Evolutionary conservation across 2,329 filamentous ascomycete genomes (phyloP), one percentile per base, ranked within the genome.

Genomic region (Macrophomina phaseolina): DNA sequence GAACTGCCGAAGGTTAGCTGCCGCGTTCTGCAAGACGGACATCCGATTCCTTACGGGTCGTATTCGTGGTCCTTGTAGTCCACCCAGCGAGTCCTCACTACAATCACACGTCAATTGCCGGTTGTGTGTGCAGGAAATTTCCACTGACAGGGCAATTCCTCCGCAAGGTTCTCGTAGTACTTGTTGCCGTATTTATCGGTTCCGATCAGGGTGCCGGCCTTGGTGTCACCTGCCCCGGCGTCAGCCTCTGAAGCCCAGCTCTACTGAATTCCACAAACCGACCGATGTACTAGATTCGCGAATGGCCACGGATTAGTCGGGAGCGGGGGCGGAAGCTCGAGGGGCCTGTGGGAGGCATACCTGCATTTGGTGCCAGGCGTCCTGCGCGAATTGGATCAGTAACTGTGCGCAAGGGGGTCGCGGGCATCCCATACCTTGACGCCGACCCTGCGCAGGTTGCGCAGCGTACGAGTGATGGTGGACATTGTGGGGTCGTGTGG

Each of bases 61-160:
- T 86, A 91, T 80, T 98, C 93, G 74, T 92, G 85, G 80, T 91
- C 86, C 83, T 93, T 94, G 86, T 96, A 99, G 81, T 98, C 94
- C 70, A 99, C 92, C 95, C 96, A 99, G 85, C 94, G 89, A 73
- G 93, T 97, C 76, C 94, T 91, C 75, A 97, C 93, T 95, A 73
- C 65, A 48, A 16, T 12, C 45, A 56, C 14, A 32, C 32, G 68
- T 75, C 69, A 71, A 65, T 67, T 58, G 56, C 23, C 40, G 7
- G 16, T 16, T 9, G 11, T 5, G 12, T 8, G 51, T n/a, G 16
- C 53, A n/a, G 14, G 11, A 8, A 42, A 32, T 28, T 5, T 16
- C 5, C 16, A 74, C 90, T 78, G 85, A 97, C 92, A 85, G 67
- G 95, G 95, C 68, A 99, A 86, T 81, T 99, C 95, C 78, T 98